These are phyloP conservation scores for Testicularia cyperi DNA, from an alignment of 1,284 basidiomycete genomes.

Conservation along the genomic window DNA sequence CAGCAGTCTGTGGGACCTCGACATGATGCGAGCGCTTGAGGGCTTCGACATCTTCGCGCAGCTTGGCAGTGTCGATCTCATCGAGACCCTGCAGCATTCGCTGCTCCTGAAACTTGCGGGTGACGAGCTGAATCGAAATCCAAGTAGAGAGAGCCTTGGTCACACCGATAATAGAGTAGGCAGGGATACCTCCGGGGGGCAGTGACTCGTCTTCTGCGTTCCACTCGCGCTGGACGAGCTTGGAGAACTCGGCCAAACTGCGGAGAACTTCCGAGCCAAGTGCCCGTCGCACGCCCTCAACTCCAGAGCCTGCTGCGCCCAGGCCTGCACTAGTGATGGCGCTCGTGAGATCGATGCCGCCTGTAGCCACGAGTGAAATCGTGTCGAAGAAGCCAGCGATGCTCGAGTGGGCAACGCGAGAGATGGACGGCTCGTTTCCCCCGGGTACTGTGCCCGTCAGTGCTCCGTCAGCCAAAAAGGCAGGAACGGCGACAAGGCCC, in stretches of 20 bases:
- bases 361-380: constrained; percentile 43
- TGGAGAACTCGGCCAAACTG: constrained; percentile 36
- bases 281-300: constrained; percentile 41
- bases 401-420: constrained; percentile 31
- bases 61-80: constrained; percentile 29
- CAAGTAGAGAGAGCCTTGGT: constrained; percentile 49
- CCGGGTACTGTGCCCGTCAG: constrained; percentile 34
- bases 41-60: constrained; percentile 23
- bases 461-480: constrained; percentile 40
- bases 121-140: constrained; percentile 52
- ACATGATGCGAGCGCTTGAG: constrained; percentile 22
- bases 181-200: constrained; percentile 52
- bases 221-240: constrained; percentile 52
- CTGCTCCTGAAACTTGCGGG: constrained; percentile 35
- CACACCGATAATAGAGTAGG: constrained; percentile 41
- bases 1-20: constrained; percentile 2
- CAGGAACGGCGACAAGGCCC: constrained; percentile 40
- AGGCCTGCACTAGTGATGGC: constrained; percentile 46
- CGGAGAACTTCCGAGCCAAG: constrained; percentile 46
- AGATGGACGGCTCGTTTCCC: constrained; percentile 12
- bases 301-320: constrained; percentile 41
- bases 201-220: constrained; percentile 37
- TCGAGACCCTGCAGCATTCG: constrained; percentile 34
- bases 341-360: constrained; percentile 49
- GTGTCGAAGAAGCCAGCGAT: constrained; percentile 50